Base-by-base conservation (phyloP, 2,329 filamentous ascomycete species). In the Fusarium keratoplasticum region DNA sequence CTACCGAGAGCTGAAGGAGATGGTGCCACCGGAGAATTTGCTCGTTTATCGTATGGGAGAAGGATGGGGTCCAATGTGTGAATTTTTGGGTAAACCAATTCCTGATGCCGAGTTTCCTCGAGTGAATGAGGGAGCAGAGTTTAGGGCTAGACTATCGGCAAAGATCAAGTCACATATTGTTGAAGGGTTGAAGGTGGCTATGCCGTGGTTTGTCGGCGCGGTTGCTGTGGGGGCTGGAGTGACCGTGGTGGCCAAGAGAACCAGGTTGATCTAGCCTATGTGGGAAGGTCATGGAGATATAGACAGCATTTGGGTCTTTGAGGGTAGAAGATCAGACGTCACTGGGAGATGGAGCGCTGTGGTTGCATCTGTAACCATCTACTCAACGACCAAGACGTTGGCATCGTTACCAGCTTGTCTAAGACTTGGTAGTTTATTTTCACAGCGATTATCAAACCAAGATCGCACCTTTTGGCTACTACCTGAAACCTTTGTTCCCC, bases 51-150 rank as follows among this genome's bases (percentile, higher is more conserved):
- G 67, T 1, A 61, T 83, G 52, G 77, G 72, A 0, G 75, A 81
- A 2, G 83, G 83, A 1, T 84, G 83, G 82, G 79, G 36, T 18
- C 82, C 83, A 4, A 72, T 85, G 9, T 84, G 83, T 60, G 66
- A 76, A 29, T 84, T 85, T 54, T 62, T 85, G 16, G 82, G 60
- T 0, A 81, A 80, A 47, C 70, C 76, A 1, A 69, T 81, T 14
- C 83, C 83, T 0, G 74, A 77, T 5, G 70, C 66, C 2, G 71
- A 77, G 40, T 84, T 83, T 40, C 82, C 81, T 0, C 75, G 75
- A 66, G 73, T 81, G 1, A 83, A 83, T 16, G 80, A 82, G 66
- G 71, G 75, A 9, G 75, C 72, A 3, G 76, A 74, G 52, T 20
- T 80, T 29, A 57, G 63, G 16, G 66, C 55, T 1, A 33, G 62